Base-by-base conservation (phyloP, 2,329 filamentous ascomycete species). In the Colletotrichum sp. region DNA sequence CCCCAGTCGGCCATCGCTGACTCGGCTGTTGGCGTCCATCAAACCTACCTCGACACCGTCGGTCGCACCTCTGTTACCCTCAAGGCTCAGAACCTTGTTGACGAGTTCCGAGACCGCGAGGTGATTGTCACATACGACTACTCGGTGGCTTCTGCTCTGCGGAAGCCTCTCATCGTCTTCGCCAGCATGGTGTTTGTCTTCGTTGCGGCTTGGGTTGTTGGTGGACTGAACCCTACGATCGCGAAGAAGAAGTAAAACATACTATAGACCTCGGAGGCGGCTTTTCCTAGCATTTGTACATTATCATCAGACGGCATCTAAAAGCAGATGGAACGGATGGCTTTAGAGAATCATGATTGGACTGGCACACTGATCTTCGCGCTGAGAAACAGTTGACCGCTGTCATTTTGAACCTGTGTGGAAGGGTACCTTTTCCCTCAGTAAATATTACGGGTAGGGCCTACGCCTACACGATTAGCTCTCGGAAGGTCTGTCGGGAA, bases 11-110 rank as follows among this genome's bases (percentile, higher is more conserved):
- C 90, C 52, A 88, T 97, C 72, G 88, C 92, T 65, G 88, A 90
- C 65, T 90, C 92, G 30, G 84, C 84, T 3, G 83, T 92, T 22
- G 91, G 90, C 78, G 86, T 93, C n/a, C 92, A 97, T 86, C 93
- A 93, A 85, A 98, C 96, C 0, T 99, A 96, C 86, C 94, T 99
- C 87, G 97, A 99, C 85, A 99, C 97, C 0, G 81, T 96, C 36
- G 97, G 97, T 77, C 95, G 97, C 78, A 98, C 96, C 1, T 91
- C 93, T 1, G 89, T 99, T 76, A 93, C 91, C 67, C 89, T 99
- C 81, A 94, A 93, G 77, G 95, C 95, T 9, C 90, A 93, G 80
- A 99, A 98, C 84, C 88, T 99, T 68, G 95, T 98, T 2, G 97
- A 99, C 80, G 97, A 99, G 79, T 92, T 96, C 81, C 91, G 96